These are phyloP conservation scores for Pholiota microspora DNA, from an alignment of 768 basidiomycete genomes.

Conservation along the genomic window DNA sequence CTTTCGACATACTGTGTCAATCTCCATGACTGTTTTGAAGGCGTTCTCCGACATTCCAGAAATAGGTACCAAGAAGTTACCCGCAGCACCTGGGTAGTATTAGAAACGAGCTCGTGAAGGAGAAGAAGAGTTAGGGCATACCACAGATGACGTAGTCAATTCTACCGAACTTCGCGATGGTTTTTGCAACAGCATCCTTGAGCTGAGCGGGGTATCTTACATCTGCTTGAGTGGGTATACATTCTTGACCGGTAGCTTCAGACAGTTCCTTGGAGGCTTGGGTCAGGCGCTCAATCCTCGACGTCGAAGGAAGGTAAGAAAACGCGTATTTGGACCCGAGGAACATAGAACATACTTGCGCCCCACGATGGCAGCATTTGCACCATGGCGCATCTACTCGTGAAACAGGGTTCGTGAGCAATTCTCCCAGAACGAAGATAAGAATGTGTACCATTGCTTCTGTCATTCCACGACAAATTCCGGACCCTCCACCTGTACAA, in stretches of 20 bases:
- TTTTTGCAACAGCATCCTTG: conserved; percentile 69
- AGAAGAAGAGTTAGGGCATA: conserved; percentile 29
- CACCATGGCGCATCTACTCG: conserved; percentile 78
- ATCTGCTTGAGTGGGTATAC: conserved; percentile 76
- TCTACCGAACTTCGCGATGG: conserved; percentile 74
- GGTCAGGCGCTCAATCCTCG: conserved; percentile 68
- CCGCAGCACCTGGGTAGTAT: conserved; percentile 72
- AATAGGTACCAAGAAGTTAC: conserved; percentile 92
- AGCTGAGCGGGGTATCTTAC: conserved; percentile 77
- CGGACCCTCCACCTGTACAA: conserved; percentile 90
- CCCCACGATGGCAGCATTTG: conserved; percentile 78
- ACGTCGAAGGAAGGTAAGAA: conserved; percentile 4
- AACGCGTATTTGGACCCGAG: neutral
- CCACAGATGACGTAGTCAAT: conserved; percentile 97
- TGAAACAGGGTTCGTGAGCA: conserved; percentile 9
- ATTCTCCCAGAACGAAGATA: conserved; percentile 9
- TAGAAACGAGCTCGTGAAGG: neutral
- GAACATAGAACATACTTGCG: conserved; percentile 60
- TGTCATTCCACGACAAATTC: conserved; percentile 90
- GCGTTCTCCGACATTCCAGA: conserved; percentile 83
- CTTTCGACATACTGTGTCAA: conserved; percentile 69
- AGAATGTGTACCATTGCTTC: conserved; percentile 64
- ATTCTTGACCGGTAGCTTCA: conserved; percentile 63
- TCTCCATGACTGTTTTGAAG: conserved; percentile 90
- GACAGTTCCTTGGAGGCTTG: conserved; percentile 72